Evolutionary conservation across 805 yeast species (phyloP), one percentile per base, ranked within the genome.

Genomic region (Barnettozyma populi): DNA sequence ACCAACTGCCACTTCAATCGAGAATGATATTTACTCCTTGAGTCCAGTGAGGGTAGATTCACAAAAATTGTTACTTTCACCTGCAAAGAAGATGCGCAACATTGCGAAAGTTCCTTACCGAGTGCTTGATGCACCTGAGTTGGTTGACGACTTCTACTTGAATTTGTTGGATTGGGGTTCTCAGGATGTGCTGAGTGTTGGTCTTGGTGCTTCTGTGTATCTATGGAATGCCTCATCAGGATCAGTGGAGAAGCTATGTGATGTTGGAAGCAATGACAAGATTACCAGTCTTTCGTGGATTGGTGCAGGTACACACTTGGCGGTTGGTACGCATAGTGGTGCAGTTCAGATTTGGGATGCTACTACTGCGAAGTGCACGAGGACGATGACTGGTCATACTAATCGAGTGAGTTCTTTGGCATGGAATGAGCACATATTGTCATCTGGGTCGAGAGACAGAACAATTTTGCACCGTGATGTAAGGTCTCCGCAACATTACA

Each of bases 91-190:
- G 59, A 79, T 85, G 2, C 70, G 99, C 40, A 76, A 78, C 27
- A 86, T 94, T 19, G 74, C 94, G 4, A 87, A 86, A 60, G 87
- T 90, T 1, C 98, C 99, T 0, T 90, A 85, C 60, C 75, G 96
- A 47, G 97, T 92, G 5, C 74, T 92, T 39, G 99, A 92, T 68
- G 99, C 99, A 0, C 99, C 98, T 0, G 96, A 89, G 42, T 71
- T 94, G 20, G 89, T 89, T 6, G 98, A 94, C 63, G 98, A 92
- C 63, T 92, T 90, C 61, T 92, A 92, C 63, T 74, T 90, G 44
- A 94, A 94, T 58, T 72, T 94, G 48, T 86, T 94, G 1, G 98
- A 94, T 63, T 92, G 99, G 99, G 96, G 97, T 0, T 78, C 88
- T 23, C 88, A 84, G 49, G 95, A 92, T 64, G 70, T 86, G 31